Evolutionary conservation across 148 eudicot species (phyloP).

Genomic region (Talinum fruticosum): DNA sequence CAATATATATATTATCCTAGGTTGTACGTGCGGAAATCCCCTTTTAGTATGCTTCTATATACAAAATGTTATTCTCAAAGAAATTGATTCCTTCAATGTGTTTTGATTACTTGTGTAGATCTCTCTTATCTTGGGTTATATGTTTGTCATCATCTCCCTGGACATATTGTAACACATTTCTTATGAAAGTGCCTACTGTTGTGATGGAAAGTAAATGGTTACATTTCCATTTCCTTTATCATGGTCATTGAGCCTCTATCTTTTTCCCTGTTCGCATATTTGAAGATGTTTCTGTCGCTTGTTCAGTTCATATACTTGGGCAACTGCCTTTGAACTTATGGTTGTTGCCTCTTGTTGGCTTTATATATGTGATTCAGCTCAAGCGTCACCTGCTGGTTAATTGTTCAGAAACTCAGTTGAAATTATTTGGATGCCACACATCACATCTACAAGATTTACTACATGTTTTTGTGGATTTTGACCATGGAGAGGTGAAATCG

Average conservation of each 20-base stretch:
- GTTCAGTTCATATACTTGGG: background rate
- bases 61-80: background rate
- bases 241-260: background rate
- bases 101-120: background rate
- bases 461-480: background rate
- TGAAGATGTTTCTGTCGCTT: background rate
- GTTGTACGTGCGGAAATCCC: background rate
- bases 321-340: background rate
- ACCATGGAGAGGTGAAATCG: background rate
- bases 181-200: background rate
- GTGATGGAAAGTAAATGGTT: background rate
- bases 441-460: background rate
- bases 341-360: background rate
- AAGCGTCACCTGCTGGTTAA: background rate
- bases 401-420: background rate
- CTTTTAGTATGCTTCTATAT: background rate
- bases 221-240: background rate
- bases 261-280: background rate
- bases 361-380: background rate
- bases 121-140: background rate
- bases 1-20: background rate
- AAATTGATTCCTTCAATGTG: background rate
- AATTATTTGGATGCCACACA: background rate
- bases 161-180: background rate
- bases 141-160: background rate